Evolutionary conservation across 2,329 filamentous ascomycete species (phyloP).

Genomic region (Paramyrothecium roridum): DNA sequence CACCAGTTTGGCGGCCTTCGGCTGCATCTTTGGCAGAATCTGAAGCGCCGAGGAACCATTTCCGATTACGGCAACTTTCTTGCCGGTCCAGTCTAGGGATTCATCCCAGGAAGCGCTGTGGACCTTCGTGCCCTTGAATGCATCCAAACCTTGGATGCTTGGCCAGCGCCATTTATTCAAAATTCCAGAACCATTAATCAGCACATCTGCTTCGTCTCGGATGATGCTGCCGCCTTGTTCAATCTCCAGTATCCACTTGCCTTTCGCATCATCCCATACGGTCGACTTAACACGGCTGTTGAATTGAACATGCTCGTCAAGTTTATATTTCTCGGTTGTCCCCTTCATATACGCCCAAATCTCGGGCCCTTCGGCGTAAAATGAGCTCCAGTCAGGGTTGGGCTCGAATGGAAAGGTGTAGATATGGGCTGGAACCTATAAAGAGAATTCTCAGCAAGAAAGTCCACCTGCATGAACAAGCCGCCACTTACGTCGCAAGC

Average conservation of each 20-base stretch:
- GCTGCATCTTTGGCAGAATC: slow-evolving; percentile 40
- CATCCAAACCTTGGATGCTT: slow-evolving; percentile 41
- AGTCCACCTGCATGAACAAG: not conserved
- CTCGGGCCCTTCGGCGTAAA: slow-evolving; percentile 4
- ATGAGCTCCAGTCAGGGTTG: slow-evolving; percentile 6
- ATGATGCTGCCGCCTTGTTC: not conserved
- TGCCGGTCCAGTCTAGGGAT: slow-evolving; percentile 34
- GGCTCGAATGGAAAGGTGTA: slow-evolving; percentile 8
- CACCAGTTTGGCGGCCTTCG: slow-evolving; percentile 12
- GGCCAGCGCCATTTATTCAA: slow-evolving; percentile 33
- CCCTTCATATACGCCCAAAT: slow-evolving; percentile 7
- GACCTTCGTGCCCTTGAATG: slow-evolving; percentile 46
- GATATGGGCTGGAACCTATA: slow-evolving; percentile 7
- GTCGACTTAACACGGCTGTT: slow-evolving; percentile 1
- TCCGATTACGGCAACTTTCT: slow-evolving; percentile 47
- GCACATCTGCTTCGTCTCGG: not conserved
- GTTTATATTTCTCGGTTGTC: slow-evolving; percentile 3
- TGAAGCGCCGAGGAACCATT: slow-evolving; percentile 49
- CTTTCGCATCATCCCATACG: slow-evolving; percentile 3
- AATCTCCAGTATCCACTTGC: slow-evolving; percentile 2
- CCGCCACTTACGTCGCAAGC: slow-evolving; percentile 4
- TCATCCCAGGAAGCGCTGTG: slow-evolving; percentile 37
- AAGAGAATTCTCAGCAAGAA: not conserved
- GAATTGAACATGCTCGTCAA: slow-evolving; percentile 6
- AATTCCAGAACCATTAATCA: slow-evolving; percentile 2